Percentiles rank a stretch among this genome's conserved stretches.
These are phyloP conservation scores for Phlebiopsis flavidoalba DNA, from an alignment of 768 basidiomycete species.

Conservation along the genomic window DNA sequence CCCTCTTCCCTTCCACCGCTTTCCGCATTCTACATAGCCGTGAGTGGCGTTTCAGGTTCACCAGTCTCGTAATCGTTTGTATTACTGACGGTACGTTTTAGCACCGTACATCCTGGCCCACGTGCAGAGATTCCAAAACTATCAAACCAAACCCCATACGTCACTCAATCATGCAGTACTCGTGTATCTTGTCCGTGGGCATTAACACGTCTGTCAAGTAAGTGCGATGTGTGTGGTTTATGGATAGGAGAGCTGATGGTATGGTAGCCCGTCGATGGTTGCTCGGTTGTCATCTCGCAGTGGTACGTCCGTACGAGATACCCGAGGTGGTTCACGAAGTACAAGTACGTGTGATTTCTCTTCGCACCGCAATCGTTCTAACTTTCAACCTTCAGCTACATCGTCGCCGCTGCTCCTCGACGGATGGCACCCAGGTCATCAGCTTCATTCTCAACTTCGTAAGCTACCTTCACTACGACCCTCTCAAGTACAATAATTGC, in stretches of 20 bases:
- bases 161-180: constrained; percentile 35
- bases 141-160: too few relatives aligned
- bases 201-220: constrained; percentile 51
- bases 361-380: not conserved
- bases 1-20: constrained; percentile 44
- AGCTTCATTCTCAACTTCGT: constrained; percentile 30
- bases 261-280: constrained; percentile 29
- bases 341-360: constrained; percentile 16
- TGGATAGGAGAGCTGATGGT: not conserved
- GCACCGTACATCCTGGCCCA: constrained; percentile 44
- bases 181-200: constrained; percentile 46
- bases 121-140: constrained; percentile 40
- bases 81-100: constrained; percentile 1
- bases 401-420: constrained; percentile 35
- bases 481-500: not conserved
- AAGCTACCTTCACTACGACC: not conserved
- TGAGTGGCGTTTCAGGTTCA: constrained; percentile 7
- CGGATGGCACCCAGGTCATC: constrained; percentile 33
- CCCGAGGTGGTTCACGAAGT: constrained; percentile 36
- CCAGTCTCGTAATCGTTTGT: too few relatives aligned
- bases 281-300: constrained; percentile 42
- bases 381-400: constrained; percentile 24
- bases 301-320: constrained; percentile 36
- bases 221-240: not conserved
- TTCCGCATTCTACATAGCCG: constrained; percentile 50